Evolutionary conservation across 169 alveolate species (phyloP).

Genomic region (Plasmodium gallinaceum): DNA sequence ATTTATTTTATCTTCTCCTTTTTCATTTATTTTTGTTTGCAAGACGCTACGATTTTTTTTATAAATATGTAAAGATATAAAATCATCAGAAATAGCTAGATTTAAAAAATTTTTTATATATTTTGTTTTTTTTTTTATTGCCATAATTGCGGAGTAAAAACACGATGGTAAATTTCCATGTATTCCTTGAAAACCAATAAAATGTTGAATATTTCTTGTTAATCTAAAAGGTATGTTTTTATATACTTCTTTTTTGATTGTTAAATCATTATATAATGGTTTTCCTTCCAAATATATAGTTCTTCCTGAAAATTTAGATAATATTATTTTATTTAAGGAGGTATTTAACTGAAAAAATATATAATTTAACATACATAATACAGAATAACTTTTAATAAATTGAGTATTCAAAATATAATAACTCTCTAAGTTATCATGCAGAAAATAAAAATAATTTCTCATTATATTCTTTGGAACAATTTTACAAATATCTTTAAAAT

Average conservation of each 20-base stretch:
- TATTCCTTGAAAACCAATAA: slow-evolving; percentile 69
- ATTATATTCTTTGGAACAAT: slow-evolving; percentile 55
- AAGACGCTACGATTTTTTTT: slow-evolving; percentile 23
- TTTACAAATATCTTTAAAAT: slow-evolving; percentile 55
- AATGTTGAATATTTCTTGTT: slow-evolving; percentile 59
- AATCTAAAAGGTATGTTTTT: slow-evolving; percentile 56
- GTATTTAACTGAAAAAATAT: slow-evolving; percentile 28
- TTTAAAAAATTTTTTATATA: slow-evolving; percentile 40
- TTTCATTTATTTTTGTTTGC: not conserved
- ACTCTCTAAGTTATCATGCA: slow-evolving; percentile 40
- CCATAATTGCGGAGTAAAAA: slow-evolving; percentile 71
- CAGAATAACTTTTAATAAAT: slow-evolving; percentile 48
- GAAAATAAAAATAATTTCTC: slow-evolving; percentile 58
- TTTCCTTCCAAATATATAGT: slow-evolving; percentile 42
- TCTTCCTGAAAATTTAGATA: slow-evolving; percentile 60
- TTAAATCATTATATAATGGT: slow-evolving; percentile 37
- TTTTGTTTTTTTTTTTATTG: slow-evolving; percentile 34
- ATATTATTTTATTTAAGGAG: slow-evolving; percentile 36
- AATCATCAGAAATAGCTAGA: slow-evolving; percentile 53
- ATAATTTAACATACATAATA: slow-evolving; percentile 72
- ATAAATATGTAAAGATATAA: slow-evolving; percentile 22
- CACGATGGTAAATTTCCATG: slow-evolving; percentile 48
- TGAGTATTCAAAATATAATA: slow-evolving; percentile 30
- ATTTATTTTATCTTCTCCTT: slow-evolving; percentile 3
- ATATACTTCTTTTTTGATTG: not conserved